Evolutionary conservation across 768 basidiomycete species (phyloP).

Genomic region (Tricholoma terreum): DNA sequence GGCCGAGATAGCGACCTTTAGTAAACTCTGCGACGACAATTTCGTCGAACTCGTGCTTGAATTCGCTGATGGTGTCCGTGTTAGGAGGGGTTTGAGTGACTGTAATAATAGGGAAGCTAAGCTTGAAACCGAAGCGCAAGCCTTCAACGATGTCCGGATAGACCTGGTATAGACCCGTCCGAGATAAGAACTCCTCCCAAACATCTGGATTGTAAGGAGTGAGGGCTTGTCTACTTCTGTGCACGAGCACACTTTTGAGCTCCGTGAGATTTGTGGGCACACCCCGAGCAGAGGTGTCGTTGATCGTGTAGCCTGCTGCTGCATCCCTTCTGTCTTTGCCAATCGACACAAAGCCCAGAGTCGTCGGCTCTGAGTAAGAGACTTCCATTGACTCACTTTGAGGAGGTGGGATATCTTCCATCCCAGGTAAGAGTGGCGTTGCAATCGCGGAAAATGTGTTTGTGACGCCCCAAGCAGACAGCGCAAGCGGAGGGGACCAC

Average conservation of each 20-base stretch:
- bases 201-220: neutral
- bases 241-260: neutral
- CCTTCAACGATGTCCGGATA: neutral
- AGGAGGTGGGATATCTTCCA: too few species aligned
- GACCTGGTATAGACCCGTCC: neutral
- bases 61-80: neutral
- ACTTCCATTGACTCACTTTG: too few species aligned
- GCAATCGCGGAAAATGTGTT: neutral
- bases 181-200: neutral
- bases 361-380: too few species aligned
- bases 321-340: neutral
- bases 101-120: neutral
- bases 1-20: neutral
- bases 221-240: neutral
- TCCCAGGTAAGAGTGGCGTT: neutral
- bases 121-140: neutral
- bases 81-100: neutral
- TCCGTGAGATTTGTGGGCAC: neutral
- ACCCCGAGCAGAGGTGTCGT: neutral
- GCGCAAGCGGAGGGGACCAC: neutral
- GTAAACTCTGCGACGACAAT: neutral
- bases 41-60: neutral
- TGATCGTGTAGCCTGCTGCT: neutral
- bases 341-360: neutral
- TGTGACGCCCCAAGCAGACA: neutral